Evolutionary conservation across 805 yeast genomes (phyloP), one percentile per base, ranked within the genome.

Genomic region (Tanozyma kutaoensis): DNA sequence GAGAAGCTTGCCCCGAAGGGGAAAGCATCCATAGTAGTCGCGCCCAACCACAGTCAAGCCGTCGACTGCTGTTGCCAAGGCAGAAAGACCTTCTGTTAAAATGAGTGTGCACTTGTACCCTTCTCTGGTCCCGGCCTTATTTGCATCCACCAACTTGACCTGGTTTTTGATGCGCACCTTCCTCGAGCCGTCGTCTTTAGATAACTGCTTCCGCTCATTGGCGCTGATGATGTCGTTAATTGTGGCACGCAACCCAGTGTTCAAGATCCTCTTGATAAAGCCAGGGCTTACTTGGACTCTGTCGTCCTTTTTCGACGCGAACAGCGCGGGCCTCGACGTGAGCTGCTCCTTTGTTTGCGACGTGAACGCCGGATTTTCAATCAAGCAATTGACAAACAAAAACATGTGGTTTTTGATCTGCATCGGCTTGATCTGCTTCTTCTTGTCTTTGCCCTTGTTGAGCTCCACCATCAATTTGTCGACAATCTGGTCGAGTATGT

Each of bases 61-160:
- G 3, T 93, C 80, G 10, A 82, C 91, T 1, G 98, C 98, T 34
- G 82, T 62, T 3, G 93, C 70, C 59, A 72, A 63, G 39, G 98
- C 98, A 36, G 98, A 91, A 45, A 86, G 95, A 46, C 98, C 98
- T 58, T 91, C 98, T 2, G 98, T 91, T 32, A 91, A 55, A 44
- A 91, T 82, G 42, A 91, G 62, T 1, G 97, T 88, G 61, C 97
- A 86, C 50, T 82, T 80, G 42, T 76, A 66, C 15, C 96, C 94
- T 13, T 86, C 95, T 35, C 65, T 72, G 0, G 97, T 88, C 34
- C 98, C 98, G 0, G 98, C 98, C 46, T 69, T 81, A 49, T 86
- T 85, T 1, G 98, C 98, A 58, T 91, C 98, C 39, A 80, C 94
- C 28, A 91, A 66, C 50, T 88, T 88, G 4, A 80, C 80, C 46